Percentiles rank a stretch among this genome's conserved stretches.
phyloP scores from a whole-genome alignment of 192 early-diverging fungal species.

The Allomyces macrogynus region DNA sequence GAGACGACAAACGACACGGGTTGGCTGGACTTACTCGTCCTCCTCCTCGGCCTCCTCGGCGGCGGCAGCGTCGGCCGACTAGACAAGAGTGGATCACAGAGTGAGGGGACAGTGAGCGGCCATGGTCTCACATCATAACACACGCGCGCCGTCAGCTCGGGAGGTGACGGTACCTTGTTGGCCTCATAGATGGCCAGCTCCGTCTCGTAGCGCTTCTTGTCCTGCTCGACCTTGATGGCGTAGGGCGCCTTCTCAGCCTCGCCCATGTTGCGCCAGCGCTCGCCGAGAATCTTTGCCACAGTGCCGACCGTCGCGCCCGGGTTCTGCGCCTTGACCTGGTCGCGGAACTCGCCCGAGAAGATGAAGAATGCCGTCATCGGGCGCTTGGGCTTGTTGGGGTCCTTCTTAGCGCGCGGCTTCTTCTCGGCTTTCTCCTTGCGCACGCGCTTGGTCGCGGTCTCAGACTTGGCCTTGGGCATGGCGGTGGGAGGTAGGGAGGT shows the following conservation, averaged over 20 bases:
- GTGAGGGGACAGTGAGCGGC: no score
- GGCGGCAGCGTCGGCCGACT: neutral
- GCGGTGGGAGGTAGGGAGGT: neutral
- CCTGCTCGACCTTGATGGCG: neutral
- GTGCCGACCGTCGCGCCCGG: constrained; percentile 46
- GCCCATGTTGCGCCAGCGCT: constrained; percentile 37
- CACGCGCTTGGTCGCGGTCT: constrained; percentile 11
- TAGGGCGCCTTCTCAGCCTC: constrained; percentile 14
- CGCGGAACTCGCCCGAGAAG: constrained; percentile 66
- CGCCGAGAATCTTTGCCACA: constrained; percentile 51
- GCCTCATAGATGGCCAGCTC: neutral
- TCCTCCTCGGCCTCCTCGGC: neutral
- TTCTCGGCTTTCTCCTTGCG: constrained; percentile 19
- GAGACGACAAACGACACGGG: no score
- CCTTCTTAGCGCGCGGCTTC: constrained; percentile 53
- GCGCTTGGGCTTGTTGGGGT: constrained; percentile 78
- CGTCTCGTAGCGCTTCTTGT: neutral
- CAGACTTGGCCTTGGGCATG: constrained; percentile 15
- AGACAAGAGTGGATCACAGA: no score
- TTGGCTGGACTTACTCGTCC: neutral
- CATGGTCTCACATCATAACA: no score
- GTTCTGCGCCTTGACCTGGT: constrained; percentile 58
- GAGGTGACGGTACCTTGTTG: neutral
- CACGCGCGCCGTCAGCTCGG: neutral
- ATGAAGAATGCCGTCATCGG: constrained; percentile 77